A percentile compares a stretch with the other conserved stretches of the same genome.
phyloP scores from a whole-genome alignment of 1,139 yeast genomes.

The Debaryomyces subglobosus region DNA sequence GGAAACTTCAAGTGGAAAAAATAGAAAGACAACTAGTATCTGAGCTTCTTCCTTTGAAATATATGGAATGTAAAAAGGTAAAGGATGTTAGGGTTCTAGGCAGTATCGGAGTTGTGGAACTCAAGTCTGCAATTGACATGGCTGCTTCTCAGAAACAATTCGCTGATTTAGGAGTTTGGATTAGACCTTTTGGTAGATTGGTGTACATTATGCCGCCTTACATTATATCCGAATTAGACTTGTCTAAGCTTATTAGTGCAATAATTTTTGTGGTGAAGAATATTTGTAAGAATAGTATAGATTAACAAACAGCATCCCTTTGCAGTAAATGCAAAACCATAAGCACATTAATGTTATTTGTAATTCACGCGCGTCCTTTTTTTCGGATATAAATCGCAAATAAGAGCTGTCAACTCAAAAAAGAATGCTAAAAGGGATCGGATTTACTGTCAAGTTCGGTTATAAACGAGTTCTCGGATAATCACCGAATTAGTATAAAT shows the following conservation, averaged over 20 bases:
- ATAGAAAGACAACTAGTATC: constrained; percentile 9
- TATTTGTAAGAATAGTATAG: not conserved
- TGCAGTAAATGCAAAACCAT: too few relatives aligned
- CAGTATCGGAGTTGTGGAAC: constrained; percentile 31
- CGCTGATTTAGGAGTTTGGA: constrained; percentile 22
- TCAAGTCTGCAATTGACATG: constrained; percentile 20
- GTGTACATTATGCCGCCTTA: constrained; percentile 30
- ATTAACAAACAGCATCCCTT: not conserved
- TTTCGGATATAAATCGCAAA: not conserved
- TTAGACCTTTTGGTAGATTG: constrained; percentile 26
- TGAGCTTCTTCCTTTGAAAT: constrained; percentile 10
- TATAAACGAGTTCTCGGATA: not conserved
- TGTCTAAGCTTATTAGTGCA: constrained; percentile 12
- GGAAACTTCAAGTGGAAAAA: constrained; percentile 9
- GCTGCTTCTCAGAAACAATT: constrained; percentile 20
- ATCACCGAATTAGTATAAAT: not conserved
- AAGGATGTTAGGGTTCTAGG: constrained; percentile 13
- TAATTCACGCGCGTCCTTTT: not conserved
- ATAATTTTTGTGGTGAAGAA: constrained; percentile 5
- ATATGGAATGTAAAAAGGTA: constrained; percentile 1
- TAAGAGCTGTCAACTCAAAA: not conserved
- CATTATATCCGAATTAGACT: constrained; percentile 19
- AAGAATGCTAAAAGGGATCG: not conserved
- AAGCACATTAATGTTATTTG: too few relatives aligned
- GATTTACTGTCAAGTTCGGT: not conserved